phyloP scores from a whole-genome alignment of 2,329 filamentous ascomycete genomes.

The Penicillium sp. region DNA sequence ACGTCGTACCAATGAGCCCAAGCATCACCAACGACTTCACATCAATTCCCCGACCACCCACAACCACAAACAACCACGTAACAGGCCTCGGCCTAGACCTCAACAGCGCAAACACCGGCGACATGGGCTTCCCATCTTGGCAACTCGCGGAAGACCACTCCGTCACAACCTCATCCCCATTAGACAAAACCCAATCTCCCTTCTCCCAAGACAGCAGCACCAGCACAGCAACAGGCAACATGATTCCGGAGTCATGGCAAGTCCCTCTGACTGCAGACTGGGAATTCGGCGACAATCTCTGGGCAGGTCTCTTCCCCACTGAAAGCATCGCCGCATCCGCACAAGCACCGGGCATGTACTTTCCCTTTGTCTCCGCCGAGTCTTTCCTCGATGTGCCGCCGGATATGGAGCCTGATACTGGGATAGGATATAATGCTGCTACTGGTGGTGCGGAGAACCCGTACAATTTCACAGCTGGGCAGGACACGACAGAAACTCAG shows the following conservation, averaged over 20 bases:
- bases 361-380: conserved; percentile 18
- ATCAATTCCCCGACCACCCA: conserved; percentile 2
- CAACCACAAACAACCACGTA: conserved; percentile 2
- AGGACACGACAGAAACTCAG: neutral
- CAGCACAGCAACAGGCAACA: conserved; percentile 7
- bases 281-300: conserved; percentile 47
- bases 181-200: conserved; percentile 18
- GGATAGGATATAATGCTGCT: neutral
- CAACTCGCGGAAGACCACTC: conserved; percentile 9
- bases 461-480: conserved; percentile 4
- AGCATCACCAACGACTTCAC: conserved; percentile 6
- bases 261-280: conserved; percentile 88
- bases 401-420: neutral
- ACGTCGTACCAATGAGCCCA: conserved; percentile 30
- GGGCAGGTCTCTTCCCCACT: conserved; percentile 22
- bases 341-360: conserved; percentile 2
- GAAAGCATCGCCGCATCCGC: conserved; percentile 11
- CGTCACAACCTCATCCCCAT: conserved; percentile 3
- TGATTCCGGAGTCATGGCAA: conserved; percentile 68
- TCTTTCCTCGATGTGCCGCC: conserved; percentile 15
- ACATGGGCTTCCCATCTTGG: conserved; percentile 9
- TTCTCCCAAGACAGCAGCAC: conserved; percentile 25
- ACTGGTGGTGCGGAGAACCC: conserved; percentile 3
- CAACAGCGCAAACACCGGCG: conserved; percentile 2
- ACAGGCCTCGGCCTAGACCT: conserved; percentile 7